Percentiles rank a stretch among this genome's conserved stretches.
Evolutionary conservation across 2,329 filamentous ascomycete genomes (phyloP).

Genomic region (Scleromitrula shiraiana): DNA sequence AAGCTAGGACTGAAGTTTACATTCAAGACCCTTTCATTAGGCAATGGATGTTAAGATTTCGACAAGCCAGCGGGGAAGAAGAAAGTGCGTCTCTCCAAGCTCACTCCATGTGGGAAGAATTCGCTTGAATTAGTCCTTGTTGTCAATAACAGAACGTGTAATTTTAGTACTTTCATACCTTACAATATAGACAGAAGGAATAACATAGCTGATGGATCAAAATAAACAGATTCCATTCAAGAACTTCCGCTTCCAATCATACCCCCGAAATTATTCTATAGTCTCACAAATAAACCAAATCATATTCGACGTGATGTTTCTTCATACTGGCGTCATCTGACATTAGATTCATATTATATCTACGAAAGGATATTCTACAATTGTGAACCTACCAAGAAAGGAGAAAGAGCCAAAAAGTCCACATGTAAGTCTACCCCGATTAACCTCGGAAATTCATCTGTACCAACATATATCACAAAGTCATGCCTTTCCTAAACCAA

Average conservation of each 20-base stretch:
- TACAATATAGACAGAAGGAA: too few species aligned
- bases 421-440: neutral
- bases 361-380: neutral
- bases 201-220: neutral
- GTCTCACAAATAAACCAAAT: neutral
- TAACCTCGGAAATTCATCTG: neutral
- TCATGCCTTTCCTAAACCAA: neutral
- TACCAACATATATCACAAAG: neutral
- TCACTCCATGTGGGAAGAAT: neutral
- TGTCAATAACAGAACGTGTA: too few species aligned
- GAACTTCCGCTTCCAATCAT: neutral
- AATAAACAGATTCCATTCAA: neutral
- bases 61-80: neutral
- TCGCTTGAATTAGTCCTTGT: neutral
- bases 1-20: constrained; percentile 6
- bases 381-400: neutral
- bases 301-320: neutral
- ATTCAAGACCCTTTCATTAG: neutral
- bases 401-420: neutral
- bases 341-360: neutral
- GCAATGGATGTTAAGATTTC: neutral
- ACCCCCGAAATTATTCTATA: neutral
- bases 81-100: neutral
- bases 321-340: neutral
- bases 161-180: too few species aligned